Percentiles rank a stretch among this genome's conserved stretches.
Conservation (phyloP, 345 rosid species). For the Acer negundo region DNA sequence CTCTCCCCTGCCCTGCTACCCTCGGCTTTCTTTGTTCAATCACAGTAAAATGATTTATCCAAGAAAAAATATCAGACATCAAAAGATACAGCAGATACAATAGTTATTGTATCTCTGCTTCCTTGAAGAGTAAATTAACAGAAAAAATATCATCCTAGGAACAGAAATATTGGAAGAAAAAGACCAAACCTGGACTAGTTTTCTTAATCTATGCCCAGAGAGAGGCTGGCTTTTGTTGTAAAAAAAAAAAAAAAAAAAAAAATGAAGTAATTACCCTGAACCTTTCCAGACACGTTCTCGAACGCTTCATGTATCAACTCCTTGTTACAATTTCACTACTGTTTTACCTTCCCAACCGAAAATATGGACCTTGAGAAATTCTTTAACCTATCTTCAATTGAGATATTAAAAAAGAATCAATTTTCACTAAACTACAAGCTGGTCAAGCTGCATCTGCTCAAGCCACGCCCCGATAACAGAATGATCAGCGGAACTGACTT, state of each 20-base stretch:
- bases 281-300: neutral
- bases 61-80: neutral
- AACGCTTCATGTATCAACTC: neutral
- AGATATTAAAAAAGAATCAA: neutral
- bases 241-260: slow-evolving; percentile 9
- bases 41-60: neutral
- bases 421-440: slow-evolving; percentile 39
- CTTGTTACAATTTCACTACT: neutral
- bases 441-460: slow-evolving; percentile 50
- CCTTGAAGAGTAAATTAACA: slow-evolving; percentile 1
- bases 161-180: slow-evolving; percentile 6
- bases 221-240: slow-evolving; percentile 18
- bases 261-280: slow-evolving; percentile 14
- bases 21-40: slow-evolving; percentile 17
- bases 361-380: slow-evolving; percentile 17
- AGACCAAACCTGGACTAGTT: slow-evolving; percentile 9
- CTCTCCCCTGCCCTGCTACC: neutral
- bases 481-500: slow-evolving; percentile 29
- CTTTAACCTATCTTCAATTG: slow-evolving; percentile 13
- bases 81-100: slow-evolving; percentile 12
- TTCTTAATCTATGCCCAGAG: slow-evolving; percentile 15
- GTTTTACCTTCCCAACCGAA: slow-evolving; percentile 3
- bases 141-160: neutral
- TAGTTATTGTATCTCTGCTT: slow-evolving; percentile 8
- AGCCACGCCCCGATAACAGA: slow-evolving; percentile 42